Evolutionary conservation across 2,329 filamentous ascomycete genomes (phyloP), one percentile per base, ranked within the genome.

Genomic region (Fonsecaea pedrosoi): DNA sequence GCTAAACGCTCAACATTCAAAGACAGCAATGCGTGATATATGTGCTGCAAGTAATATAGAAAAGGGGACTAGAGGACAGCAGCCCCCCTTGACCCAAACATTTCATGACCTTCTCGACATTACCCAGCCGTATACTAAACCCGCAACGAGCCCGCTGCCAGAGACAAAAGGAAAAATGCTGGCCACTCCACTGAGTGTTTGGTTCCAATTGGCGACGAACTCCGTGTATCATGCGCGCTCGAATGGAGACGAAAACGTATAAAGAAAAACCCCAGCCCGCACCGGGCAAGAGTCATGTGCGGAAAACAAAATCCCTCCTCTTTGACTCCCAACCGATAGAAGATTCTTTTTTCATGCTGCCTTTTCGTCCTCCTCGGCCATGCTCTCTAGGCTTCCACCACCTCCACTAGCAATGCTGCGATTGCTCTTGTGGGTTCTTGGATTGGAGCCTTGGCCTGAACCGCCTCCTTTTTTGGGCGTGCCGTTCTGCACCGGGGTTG

Each of bases 321-420:
- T 25, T 34, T 55, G 54, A 18, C 54, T 34, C 54, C 54, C 54
- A 12, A 55, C 25, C 54, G 25, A 35, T 55, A 30, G 18, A 25
- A 10, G n/a, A 32, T 53, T 13, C 54, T 34, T 32, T 32, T 53
- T 25, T 70, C 48, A 70, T 35, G 63, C 53, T 34, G n/a, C 60
- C 40, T 62, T 69, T 62, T 69, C 68, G 54, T 71, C 66, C 40
- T 68, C 68, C 58, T 71, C 69, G 13, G 65, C 69, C 68, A 70
- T 68, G 34, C 65, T 68, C 37, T 65, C 66, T n/a, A 71, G 55
- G 32, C 50, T 68, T 13, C 65, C 62, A 25, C 60, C 54, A 37
- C 40, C 61, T 12, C 61, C 66, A 32, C 63, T 69, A 9, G 60
- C 62, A 45, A 15, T 62, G 54, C 68, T 68, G 18, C 64, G 59